Percentiles rank a stretch among this genome's conserved stretches.
Evolutionary conservation across 257 asterid genomes (phyloP).

Genomic region (Eustoma russellianum): DNA sequence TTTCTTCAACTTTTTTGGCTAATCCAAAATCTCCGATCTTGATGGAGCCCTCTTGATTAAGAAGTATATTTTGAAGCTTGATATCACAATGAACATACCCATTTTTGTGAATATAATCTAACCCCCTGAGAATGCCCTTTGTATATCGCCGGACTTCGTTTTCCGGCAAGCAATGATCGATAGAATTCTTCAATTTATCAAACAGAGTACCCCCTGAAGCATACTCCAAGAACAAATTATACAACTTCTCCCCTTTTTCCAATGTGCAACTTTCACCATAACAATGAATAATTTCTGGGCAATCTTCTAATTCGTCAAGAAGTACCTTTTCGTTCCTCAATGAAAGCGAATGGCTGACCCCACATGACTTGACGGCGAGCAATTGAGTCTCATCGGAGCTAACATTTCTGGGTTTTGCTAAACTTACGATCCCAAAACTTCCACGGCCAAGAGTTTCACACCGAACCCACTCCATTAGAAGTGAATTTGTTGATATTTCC

Average conservation of each 20-base stretch:
- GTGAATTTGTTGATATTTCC: background rate
- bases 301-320: conserved; percentile 42
- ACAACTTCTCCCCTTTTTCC: conserved; percentile 65
- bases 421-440: conserved; percentile 61
- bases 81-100: conserved; percentile 88
- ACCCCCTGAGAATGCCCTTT: conserved; percentile 44
- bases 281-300: conserved; percentile 60
- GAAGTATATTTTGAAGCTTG: conserved; percentile 69
- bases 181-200: conserved; percentile 31
- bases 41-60: conserved; percentile 26
- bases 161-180: conserved; percentile 28
- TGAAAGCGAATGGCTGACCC: conserved; percentile 34
- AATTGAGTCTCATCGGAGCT: conserved; percentile 16
- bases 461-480: conserved; percentile 72
- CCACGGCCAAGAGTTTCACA: conserved; percentile 67
- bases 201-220: conserved; percentile 65
- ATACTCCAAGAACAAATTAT: conserved; percentile 69
- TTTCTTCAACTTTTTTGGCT: conserved; percentile 34
- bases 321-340: conserved; percentile 45
- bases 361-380: conserved; percentile 73
- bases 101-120: conserved; percentile 39
- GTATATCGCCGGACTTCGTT: conserved; percentile 35
- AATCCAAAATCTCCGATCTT: conserved; percentile 85
- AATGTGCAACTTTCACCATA: conserved; percentile 46
- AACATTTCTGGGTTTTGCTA: conserved; percentile 35